phyloP scores from a whole-genome alignment of 495 filamentous ascomycete genomes.

The Aspergillus sparsus region DNA sequence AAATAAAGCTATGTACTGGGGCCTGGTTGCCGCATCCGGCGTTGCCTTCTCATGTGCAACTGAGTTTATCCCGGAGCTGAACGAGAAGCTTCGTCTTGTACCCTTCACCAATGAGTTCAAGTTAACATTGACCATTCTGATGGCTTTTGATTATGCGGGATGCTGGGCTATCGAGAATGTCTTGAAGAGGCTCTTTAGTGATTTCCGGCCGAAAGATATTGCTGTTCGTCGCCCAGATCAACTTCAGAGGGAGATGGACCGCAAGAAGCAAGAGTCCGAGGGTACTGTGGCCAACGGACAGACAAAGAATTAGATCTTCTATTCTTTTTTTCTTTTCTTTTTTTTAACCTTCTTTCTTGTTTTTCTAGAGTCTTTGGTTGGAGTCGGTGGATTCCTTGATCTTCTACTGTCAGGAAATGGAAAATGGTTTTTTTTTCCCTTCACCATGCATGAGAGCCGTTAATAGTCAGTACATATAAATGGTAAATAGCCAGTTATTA shows the following conservation, averaged over 20 bases:
- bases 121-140: conserved; percentile 75
- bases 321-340: conserved; percentile 21
- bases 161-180: conserved; percentile 90
- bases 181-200: conserved; percentile 84
- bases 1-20: conserved; percentile 98
- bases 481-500: no score
- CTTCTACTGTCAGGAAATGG: conserved; percentile 8
- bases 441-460: not conserved
- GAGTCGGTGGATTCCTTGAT: conserved; percentile 12
- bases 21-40: conserved; percentile 80
- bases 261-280: conserved; percentile 60
- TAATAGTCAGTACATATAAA: not conserved
- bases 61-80: conserved; percentile 93
- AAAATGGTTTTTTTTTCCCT: conserved; percentile 8
- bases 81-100: conserved; percentile 88
- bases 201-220: conserved; percentile 93
- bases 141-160: conserved; percentile 85
- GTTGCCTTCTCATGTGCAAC: conserved; percentile 96
- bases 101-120: conserved; percentile 94
- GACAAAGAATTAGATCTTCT: conserved; percentile 32
- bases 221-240: conserved; percentile 84
- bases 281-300: conserved; percentile 50
- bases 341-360: conserved; percentile 12
- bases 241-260: conserved; percentile 68
- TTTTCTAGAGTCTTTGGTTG: conserved; percentile 16